A percentile compares a stretch with the other conserved stretches of the same genome.
phyloP scores from a whole-genome alignment of 352 stramenopile species.

The Globisporangium ultimum region DNA sequence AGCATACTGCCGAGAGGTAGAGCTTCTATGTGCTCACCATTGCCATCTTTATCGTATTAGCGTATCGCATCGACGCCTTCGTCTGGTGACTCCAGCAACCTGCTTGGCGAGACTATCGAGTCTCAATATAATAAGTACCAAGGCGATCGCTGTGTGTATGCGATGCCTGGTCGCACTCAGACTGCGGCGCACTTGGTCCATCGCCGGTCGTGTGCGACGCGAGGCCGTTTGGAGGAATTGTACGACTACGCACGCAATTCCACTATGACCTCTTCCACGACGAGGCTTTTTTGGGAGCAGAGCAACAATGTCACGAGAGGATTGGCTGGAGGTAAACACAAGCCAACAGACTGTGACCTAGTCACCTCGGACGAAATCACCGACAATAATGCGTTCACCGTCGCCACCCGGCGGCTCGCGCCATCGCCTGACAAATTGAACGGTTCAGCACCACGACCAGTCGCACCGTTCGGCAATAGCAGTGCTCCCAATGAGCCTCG shows the following conservation, averaged over 20 bases:
- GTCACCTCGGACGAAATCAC: too few species aligned
- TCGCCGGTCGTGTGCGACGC: conserved; percentile 1
- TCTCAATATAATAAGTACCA: background rate
- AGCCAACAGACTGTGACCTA: background rate
- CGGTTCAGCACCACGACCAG: too few species aligned
- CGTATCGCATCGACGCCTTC: conserved; percentile 14
- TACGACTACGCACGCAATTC: conserved; percentile 6
- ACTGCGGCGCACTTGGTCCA: conserved; percentile 13
- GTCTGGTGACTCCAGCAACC: background rate
- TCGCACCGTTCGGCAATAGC: too few species aligned
- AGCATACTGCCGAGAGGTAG: too few species aligned
- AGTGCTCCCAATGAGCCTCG: background rate
- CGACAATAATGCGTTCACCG: background rate
- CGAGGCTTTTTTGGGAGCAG: background rate
- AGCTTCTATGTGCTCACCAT: too few species aligned
- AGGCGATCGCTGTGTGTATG: conserved; percentile 22
- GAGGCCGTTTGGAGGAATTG: conserved; percentile 10
- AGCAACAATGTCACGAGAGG: background rate
- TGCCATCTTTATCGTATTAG: background rate
- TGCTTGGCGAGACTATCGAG: too few species aligned
- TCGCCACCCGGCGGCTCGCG: conserved; percentile 1
- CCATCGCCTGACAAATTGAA: background rate
- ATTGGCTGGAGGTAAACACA: background rate
- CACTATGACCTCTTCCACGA: too few species aligned
- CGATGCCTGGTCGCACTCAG: conserved; percentile 17